phyloP scores from a whole-genome alignment of 2,329 filamentous ascomycete species.

The Podosphaera fusca region DNA sequence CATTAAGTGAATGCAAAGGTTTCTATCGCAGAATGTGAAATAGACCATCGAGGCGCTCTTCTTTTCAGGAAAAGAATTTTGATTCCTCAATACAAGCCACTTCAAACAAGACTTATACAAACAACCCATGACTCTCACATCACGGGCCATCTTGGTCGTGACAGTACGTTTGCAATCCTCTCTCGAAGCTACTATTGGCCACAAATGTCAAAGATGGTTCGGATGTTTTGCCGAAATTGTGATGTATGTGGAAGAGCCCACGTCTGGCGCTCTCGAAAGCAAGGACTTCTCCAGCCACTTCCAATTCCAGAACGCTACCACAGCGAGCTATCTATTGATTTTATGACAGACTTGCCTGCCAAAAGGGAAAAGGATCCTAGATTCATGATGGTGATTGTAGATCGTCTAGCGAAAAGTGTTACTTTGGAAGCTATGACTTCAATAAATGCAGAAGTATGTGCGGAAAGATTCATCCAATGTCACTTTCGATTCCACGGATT shows the following conservation, averaged over 20 bases:
- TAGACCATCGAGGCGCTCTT: background rate
- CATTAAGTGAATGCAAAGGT: background rate
- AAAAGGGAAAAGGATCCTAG: background rate
- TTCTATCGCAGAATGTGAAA: background rate
- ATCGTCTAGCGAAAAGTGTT: background rate
- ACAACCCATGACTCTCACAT: background rate
- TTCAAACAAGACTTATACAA: background rate
- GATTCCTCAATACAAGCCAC: background rate
- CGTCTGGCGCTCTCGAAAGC: background rate
- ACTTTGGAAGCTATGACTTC: background rate
- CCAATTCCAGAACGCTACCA: background rate
- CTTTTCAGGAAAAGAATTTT: background rate
- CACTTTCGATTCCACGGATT: background rate
- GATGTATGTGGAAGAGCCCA: background rate
- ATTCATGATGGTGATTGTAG: background rate
- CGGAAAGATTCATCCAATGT: background rate
- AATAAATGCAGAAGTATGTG: background rate
- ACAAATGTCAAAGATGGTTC: background rate
- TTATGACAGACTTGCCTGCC: background rate
- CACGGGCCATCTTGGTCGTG: background rate
- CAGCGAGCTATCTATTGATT: background rate
- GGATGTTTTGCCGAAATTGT: background rate
- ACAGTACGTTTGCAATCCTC: background rate
- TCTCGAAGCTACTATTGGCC: background rate
- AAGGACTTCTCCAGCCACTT: background rate